Base-by-base conservation (phyloP, 108 stramenopile genomes). In the Pseudonitzschia delicatissima region DNA sequence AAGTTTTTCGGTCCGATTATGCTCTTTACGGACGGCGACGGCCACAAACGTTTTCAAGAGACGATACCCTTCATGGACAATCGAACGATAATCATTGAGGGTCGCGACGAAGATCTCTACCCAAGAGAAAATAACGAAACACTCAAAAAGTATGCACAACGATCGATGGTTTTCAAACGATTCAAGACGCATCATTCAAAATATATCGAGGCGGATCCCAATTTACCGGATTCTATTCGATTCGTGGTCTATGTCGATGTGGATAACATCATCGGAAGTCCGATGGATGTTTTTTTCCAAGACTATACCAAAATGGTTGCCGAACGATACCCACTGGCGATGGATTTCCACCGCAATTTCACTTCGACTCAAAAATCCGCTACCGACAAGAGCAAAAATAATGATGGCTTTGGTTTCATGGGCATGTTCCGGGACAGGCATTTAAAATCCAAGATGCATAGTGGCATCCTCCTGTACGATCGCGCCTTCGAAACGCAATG, bases 151-250 rank as follows among this genome's bases (percentile, higher is more conserved):
- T 61, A 61, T 0, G 18, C 20, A 12, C 60, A 61, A 42, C 23
- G 20, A 27, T 39, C 36, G 3, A 61, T 61, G 60, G 40, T 61
- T 6, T 61, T 61, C 37, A 61, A 61, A 27, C 35, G 60, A 39
- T 61, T 61, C 60, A 61, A 61, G 18, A 61, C 60, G 0, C 60
- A 61, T 36, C 60, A 61, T 35, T 29, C 60, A 2, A 61, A 61
- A 25, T 61, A 61, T 26, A 39, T 61, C 11, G 20, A 13, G 26
- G 37, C 20, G 15, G 60, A 61, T 21, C 18, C 21, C 23, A 37
- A 37, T 5, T 18, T 42, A 26, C n/a, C 18, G 32, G 20, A 37
- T 37, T 42, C 36, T 3, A 25, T 61, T 20, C 60, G 60, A 42
- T 61, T 20, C 51, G 36, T 66, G 25, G 9, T 66, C 17, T 39